phyloP scores from a whole-genome alignment of 176 grass and related monocot genomes.

The Oryza brachyantha region DNA sequence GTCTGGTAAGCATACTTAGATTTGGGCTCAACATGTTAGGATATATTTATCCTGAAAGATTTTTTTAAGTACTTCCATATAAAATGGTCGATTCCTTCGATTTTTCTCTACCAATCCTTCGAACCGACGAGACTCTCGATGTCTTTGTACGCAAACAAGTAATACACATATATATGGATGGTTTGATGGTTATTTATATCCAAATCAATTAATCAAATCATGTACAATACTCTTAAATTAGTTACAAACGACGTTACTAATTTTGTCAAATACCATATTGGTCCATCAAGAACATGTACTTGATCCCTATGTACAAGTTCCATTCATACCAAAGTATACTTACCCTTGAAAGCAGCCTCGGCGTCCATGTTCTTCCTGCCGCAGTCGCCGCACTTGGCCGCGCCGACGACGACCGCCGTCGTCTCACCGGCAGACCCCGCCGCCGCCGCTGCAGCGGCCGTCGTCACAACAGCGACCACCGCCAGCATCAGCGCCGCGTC shows the following conservation, averaged over 20 bases:
- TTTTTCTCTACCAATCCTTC: too few relatives aligned
- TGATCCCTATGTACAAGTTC: too few relatives aligned
- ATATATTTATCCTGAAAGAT: too few relatives aligned
- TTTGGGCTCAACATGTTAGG: too few relatives aligned
- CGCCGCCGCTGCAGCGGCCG: background rate
- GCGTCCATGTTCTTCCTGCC: constrained; percentile 3
- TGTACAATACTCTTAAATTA: background rate
- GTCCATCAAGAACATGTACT: too few relatives aligned
- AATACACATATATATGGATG: too few relatives aligned
- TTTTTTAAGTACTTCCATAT: too few relatives aligned
- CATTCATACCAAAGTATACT: too few relatives aligned
- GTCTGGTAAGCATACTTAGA: too few relatives aligned
- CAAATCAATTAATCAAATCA: background rate
- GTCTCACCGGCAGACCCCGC: background rate
- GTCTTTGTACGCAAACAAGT: too few relatives aligned
- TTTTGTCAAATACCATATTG: background rate
- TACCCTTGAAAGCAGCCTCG: constrained; percentile 12
- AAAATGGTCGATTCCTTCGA: too few relatives aligned
- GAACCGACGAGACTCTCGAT: too few relatives aligned
- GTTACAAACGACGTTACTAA: background rate
- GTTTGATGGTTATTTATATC: background rate
- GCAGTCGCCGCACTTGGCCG: constrained; percentile 15
- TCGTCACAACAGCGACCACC: background rate
- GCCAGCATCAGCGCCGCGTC: background rate
- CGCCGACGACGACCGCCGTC: constrained; percentile 2